Percentiles rank a stretch among this genome's conserved stretches.
Evolutionary conservation across 306 rosid genomes (phyloP).

Genomic region (Inga leiocalycina): DNA sequence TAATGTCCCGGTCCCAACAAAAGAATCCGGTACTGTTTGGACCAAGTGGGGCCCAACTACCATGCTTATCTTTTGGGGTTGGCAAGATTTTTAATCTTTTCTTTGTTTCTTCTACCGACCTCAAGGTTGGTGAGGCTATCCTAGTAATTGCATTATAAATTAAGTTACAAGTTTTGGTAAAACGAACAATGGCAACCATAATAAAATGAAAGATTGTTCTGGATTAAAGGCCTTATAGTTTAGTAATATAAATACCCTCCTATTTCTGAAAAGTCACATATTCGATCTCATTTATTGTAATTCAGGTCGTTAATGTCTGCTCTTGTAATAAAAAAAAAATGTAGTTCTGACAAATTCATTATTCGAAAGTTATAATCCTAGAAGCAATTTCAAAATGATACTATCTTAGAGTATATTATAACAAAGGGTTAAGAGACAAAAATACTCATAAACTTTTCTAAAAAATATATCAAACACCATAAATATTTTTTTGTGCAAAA

Average conservation of each 20-base stretch:
- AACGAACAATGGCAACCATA: background rate
- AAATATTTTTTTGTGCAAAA: no score
- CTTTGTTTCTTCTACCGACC: background rate
- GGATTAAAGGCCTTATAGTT: no score
- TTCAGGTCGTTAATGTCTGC: fast-evolving
- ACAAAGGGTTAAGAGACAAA: no score
- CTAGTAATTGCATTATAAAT: background rate
- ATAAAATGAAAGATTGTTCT: no score
- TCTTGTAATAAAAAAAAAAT: no score
- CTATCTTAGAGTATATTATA: no score
- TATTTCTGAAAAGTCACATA: fast-evolving
- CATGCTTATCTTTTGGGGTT: background rate
- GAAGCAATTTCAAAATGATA: no score
- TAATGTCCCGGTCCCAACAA: background rate
- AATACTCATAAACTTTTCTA: no score
- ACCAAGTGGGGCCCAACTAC: background rate
- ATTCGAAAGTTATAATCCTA: no score
- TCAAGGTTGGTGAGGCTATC: background rate
- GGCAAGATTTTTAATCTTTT: background rate
- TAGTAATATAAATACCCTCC: no score
- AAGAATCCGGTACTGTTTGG: background rate
- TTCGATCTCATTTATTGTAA: no score
- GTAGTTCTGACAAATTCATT: no score
- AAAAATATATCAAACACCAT: fast-evolving
- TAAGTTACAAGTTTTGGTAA: background rate